Conservation (phyloP, 2,329 filamentous ascomycete species). For the Aspergillus novofumigatus region DNA sequence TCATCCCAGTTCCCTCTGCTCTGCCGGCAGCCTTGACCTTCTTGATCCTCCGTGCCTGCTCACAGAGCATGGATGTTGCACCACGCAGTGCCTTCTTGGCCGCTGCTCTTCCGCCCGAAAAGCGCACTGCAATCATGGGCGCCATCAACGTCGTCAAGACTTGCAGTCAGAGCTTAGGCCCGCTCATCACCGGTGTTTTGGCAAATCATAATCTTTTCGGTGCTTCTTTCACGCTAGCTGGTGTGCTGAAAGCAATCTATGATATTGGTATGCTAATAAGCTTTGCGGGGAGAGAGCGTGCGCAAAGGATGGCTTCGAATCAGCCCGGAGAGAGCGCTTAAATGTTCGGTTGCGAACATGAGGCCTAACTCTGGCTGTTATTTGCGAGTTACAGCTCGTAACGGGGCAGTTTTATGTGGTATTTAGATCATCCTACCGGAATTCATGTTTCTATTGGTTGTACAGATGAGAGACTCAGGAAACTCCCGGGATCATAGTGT, state of each 20-base stretch:
- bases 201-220: constrained; percentile 56
- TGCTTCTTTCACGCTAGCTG: constrained; percentile 61
- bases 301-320: not conserved
- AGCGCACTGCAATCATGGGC: constrained; percentile 70
- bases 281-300: constrained; percentile 36
- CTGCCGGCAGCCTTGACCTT: constrained; percentile 55
- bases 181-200: constrained; percentile 61
- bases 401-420: not conserved
- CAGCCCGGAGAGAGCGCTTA: not conserved
- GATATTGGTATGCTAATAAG: constrained; percentile 55
- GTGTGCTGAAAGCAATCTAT: constrained; percentile 58
- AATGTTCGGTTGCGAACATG: not conserved
- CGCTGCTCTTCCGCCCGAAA: constrained; percentile 58
- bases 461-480: not conserved
- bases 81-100: constrained; percentile 68
- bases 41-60: constrained; percentile 58
- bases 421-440: not conserved
- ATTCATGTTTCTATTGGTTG: not conserved
- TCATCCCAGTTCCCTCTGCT: constrained; percentile 57
- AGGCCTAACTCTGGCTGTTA: not conserved
- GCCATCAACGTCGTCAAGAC: constrained; percentile 68
- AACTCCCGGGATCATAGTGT: not conserved
- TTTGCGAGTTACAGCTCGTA: not conserved
- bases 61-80: constrained; percentile 66
- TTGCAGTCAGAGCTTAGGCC: constrained; percentile 57